phyloP scores from a whole-genome alignment of 371 early-diverging fungal species.

The Rhizopus stolonifer region DNA sequence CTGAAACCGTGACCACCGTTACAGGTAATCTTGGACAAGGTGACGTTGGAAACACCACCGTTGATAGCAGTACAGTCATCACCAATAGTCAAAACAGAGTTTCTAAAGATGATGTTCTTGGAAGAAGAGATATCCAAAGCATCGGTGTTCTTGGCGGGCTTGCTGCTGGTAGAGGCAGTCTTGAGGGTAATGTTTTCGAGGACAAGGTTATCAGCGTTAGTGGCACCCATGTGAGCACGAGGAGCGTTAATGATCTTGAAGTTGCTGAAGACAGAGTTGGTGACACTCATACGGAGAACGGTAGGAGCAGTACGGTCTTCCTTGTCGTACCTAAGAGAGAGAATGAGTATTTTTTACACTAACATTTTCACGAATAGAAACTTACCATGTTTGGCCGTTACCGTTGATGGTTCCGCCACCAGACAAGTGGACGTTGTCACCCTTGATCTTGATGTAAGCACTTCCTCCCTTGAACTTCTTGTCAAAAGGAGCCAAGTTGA shows the following conservation, averaged over 20 bases:
- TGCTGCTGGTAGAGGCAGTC: conserved; percentile 26
- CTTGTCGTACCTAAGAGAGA: no score
- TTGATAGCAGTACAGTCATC: conserved; percentile 40
- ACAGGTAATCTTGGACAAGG: conserved; percentile 24
- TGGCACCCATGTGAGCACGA: conserved; percentile 34
- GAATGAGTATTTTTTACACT: no score
- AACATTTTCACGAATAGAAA: conserved; percentile 2
- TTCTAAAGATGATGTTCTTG: conserved; percentile 20
- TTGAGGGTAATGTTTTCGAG: conserved; percentile 26
- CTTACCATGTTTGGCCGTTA: conserved; percentile 40
- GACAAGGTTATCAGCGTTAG: conserved; percentile 23
- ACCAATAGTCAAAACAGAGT: conserved; percentile 23
- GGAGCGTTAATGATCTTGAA: conserved; percentile 34
- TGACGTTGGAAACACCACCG: conserved; percentile 26
- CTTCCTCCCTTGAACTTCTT: conserved; percentile 22
- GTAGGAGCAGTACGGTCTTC: conserved; percentile 35
- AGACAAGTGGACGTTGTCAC: conserved; percentile 27
- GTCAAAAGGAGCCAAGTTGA: conserved; percentile 28
- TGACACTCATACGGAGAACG: conserved; percentile 28
- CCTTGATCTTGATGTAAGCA: conserved; percentile 27
- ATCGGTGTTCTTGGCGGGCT: no score
- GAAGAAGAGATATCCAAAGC: conserved; percentile 36
- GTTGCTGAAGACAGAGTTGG: conserved; percentile 33
- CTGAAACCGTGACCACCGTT: conserved; percentile 36
- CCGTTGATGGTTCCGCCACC: conserved; percentile 30